Evolutionary conservation across 2,329 filamentous ascomycete species (phyloP), one percentile per base, ranked within the genome.

Genomic region (Colletotrichum sansevieriae): DNA sequence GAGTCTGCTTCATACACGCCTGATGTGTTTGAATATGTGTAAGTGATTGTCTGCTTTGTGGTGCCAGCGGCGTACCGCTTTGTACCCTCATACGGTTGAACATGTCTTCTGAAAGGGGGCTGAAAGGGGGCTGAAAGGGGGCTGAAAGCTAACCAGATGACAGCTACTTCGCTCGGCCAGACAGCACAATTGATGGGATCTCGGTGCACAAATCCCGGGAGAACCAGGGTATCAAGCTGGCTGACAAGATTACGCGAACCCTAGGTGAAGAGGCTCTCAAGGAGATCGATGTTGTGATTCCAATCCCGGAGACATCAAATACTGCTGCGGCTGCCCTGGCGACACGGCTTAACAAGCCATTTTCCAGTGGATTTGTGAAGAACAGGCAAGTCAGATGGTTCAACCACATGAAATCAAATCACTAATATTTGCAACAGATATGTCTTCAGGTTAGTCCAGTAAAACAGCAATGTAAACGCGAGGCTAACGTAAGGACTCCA

Each of bases 151-250:
- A 33, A 54, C 25, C 35, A n/a, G 18, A 29, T 33, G 94, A 90
- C 72, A 91, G 97, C 66, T 97, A 97, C 82, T 94, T 97, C 74
- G 91, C 93, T 13, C 86, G 94, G 2, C 93, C 93, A 0, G 94
- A 97, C 78, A 91, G 89, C 0, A 85, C 90, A 73, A 95, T 97
- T 65, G 94, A 97, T 75, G 94, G 93, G 18, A 97, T 97, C 72
- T 94, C 92, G 64, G 92, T 98, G 29, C 90, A 97, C 76, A 88
- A 90, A 72, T 94, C 91, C 73, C 89, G 95, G 60, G 91, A 95
- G 76, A 92, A 93, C 74, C 97, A 97, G 95, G 94, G 94, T 52
- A 85, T 88, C 76, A 91, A 91, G 76, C 85, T 98, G 47, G 95
- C 93, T 13, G 86, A 92, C 71, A 92, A 88, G 56, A 89, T 97